A percentile compares a stretch with the other conserved stretches of the same genome.
phyloP scores from a whole-genome alignment of 2,329 filamentous ascomycete species.

The Hypoxylon sp. region DNA sequence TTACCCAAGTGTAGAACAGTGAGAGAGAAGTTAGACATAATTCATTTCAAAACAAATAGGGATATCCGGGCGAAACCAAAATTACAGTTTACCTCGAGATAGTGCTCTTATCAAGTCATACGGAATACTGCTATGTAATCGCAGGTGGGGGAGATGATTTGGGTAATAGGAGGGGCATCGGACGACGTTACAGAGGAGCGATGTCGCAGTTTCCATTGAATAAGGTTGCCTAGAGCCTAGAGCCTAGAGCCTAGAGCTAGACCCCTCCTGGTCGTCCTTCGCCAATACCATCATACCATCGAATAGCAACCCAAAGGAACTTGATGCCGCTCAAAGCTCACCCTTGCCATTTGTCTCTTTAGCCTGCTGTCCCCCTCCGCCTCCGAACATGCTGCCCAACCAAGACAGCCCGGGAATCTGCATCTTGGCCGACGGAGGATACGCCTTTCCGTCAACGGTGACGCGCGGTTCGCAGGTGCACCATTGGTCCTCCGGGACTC shows the following conservation, averaged over 20 bases:
- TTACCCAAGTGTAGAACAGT: not conserved
- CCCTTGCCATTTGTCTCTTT: slow-evolving; percentile 34
- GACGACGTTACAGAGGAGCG: slow-evolving; percentile 21
- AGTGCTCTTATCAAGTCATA: slow-evolving; percentile 15
- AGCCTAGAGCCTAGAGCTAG: no score
- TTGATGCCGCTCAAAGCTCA: slow-evolving; percentile 31
- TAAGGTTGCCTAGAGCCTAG: slow-evolving; percentile 1
- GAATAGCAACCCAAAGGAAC: not conserved
- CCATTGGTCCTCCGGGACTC: slow-evolving; percentile 60
- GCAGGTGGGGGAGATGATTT: not conserved
- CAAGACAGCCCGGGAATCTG: slow-evolving; percentile 56
- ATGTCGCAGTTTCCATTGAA: slow-evolving; percentile 19
- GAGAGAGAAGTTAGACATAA: not conserved
- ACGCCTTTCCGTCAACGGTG: slow-evolving; percentile 58
- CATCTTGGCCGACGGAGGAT: slow-evolving; percentile 58
- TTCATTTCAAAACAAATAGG: not conserved
- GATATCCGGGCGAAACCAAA: not conserved
- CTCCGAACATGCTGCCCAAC: slow-evolving; percentile 50
- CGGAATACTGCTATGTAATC: slow-evolving; percentile 20
- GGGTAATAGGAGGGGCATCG: slow-evolving; percentile 17
- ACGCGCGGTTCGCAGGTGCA: slow-evolving; percentile 61
- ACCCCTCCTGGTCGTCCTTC: not conserved
- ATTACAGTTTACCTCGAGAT: slow-evolving; percentile 1
- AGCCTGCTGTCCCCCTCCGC: not conserved
- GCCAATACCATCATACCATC: not conserved